phyloP scores from a whole-genome alignment of 2,329 filamentous ascomycete genomes.

The Diaporthe amygdali region DNA sequence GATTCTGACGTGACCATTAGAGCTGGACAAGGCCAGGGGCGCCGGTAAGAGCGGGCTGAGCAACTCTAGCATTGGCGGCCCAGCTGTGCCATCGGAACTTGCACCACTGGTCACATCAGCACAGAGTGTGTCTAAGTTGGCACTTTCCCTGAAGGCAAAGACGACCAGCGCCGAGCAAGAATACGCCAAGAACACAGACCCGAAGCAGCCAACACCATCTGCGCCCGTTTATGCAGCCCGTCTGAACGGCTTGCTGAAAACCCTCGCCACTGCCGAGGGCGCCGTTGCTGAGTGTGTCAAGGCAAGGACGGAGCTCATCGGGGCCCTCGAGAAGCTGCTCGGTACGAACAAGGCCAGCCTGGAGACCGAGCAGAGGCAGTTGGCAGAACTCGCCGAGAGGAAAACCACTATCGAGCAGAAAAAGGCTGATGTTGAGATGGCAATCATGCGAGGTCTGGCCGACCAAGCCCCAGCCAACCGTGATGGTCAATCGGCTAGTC shows the following conservation, averaged over 20 bases:
- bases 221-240: conserved; percentile 91
- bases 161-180: conserved; percentile 77
- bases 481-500: conserved; percentile 50
- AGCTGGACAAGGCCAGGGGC: conserved; percentile 66
- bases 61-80: conserved; percentile 72
- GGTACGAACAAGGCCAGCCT: conserved; percentile 74
- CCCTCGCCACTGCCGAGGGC: conserved; percentile 84
- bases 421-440: conserved; percentile 88
- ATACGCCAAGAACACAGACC: conserved; percentile 82
- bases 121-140: conserved; percentile 74
- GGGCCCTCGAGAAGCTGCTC: conserved; percentile 82
- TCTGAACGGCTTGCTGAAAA: conserved; percentile 87
- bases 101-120: conserved; percentile 76
- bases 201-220: conserved; percentile 71
- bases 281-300: conserved; percentile 90
- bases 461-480: conserved; percentile 55
- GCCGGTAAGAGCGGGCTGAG: conserved; percentile 56
- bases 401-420: conserved; percentile 78
- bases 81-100: conserved; percentile 76
- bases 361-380: conserved; percentile 69
- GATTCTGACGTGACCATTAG: conserved; percentile 41
- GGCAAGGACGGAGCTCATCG: conserved; percentile 77
- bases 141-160: conserved; percentile 69
- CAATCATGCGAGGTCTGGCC: conserved; percentile 84
- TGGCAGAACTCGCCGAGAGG: conserved; percentile 68